Evolutionary conservation across 2,329 filamentous ascomycete genomes (phyloP).

Genomic region (Trichoderma aggressivum): DNA sequence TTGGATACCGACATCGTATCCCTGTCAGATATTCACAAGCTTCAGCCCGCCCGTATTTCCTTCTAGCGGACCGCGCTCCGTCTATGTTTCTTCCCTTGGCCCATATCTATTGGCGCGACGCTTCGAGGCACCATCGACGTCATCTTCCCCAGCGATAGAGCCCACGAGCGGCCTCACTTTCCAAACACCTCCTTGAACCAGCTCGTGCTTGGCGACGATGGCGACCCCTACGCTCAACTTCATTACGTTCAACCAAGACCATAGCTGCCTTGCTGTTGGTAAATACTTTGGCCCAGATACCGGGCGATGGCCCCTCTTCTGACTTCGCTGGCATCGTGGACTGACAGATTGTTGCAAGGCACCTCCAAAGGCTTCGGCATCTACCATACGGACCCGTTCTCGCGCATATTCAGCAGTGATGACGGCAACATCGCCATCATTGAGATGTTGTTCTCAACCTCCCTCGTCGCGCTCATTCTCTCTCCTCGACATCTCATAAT

Average conservation of each 20-base stretch:
- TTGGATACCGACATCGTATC: neutral
- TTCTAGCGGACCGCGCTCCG: neutral
- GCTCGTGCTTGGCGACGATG: constrained; percentile 45
- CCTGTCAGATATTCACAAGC: neutral
- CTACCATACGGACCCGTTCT: constrained; percentile 94
- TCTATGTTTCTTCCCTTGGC: neutral
- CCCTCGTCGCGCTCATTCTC: constrained; percentile 86
- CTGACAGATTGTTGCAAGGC: constrained; percentile 46
- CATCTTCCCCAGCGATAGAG: neutral
- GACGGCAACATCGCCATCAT: constrained; percentile 94
- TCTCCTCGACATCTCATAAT: constrained; percentile 92
- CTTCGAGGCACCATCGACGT: constrained; percentile 6
- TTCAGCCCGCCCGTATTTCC: neutral
- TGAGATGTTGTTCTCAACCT: constrained; percentile 98
- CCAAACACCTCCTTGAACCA: neutral
- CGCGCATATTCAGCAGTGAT: constrained; percentile 89
- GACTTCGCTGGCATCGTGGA: neutral
- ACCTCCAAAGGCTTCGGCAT: constrained; percentile 94
- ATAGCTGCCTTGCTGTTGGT: constrained; percentile 95
- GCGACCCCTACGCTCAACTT: constrained; percentile 80
- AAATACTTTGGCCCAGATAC: constrained; percentile 35
- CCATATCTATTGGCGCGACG: neutral
- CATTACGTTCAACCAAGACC: constrained; percentile 98
- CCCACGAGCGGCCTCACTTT: neutral
- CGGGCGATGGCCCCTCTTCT: neutral